Conservation (phyloP, 2,329 filamentous ascomycete genomes). For the Phialophora tarda region DNA sequence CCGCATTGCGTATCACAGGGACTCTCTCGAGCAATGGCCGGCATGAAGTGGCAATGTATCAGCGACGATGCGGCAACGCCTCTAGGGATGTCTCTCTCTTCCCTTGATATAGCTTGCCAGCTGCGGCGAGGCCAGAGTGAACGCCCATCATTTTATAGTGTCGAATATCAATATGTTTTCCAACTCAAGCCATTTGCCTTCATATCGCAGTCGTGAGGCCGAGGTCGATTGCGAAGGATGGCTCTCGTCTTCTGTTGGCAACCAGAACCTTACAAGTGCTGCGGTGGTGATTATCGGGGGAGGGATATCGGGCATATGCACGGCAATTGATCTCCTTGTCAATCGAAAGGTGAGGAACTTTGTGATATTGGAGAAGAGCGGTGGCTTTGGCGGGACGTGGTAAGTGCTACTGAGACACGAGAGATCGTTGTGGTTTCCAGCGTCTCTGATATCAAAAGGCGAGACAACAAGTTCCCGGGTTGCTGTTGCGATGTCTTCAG, state of each 20-base stretch:
- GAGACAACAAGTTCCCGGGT: slow-evolving; percentile 49
- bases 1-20: slow-evolving; percentile 21
- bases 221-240: background rate
- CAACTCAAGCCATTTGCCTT: slow-evolving; percentile 18
- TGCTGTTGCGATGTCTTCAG: slow-evolving; percentile 62
- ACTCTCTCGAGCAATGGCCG: background rate
- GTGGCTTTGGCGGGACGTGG: slow-evolving; percentile 51
- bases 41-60: background rate
- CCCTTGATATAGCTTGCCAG: slow-evolving; percentile 1
- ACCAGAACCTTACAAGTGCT: slow-evolving; percentile 39
- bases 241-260: slow-evolving; percentile 3
- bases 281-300: slow-evolving; percentile 64
- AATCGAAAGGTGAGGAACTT: slow-evolving; percentile 59
- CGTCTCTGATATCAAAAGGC: slow-evolving; percentile 9
- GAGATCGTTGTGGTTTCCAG: background rate
- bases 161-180: slow-evolving; percentile 14
- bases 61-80: background rate
- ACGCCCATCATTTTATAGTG: background rate
- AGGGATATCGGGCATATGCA: slow-evolving; percentile 53
- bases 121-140: background rate
- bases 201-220: slow-evolving; percentile 1
- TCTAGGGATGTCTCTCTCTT: background rate
- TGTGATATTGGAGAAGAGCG: slow-evolving; percentile 62
- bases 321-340: slow-evolving; percentile 59
- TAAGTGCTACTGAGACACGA: background rate